Evolutionary conservation across 768 basidiomycete genomes (phyloP), one percentile per base, ranked within the genome.

Genomic region (Naganishia antarctica): DNA sequence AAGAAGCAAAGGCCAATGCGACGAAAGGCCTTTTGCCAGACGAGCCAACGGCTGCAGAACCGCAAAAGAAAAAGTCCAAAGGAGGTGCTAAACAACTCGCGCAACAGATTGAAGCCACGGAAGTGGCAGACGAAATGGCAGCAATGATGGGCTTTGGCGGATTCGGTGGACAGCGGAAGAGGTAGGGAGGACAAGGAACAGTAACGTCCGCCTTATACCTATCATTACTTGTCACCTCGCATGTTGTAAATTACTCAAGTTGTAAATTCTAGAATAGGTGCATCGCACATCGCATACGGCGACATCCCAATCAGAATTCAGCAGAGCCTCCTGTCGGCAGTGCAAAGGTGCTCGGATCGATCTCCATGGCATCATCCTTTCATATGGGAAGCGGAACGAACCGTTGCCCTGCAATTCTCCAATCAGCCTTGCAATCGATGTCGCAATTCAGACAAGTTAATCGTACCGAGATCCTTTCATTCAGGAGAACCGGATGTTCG

Each of bases 61-160:
- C 53, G 21, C 32, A 64, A 58, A 44, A 44, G 25, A 57, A 64
- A 63, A 59, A 67, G 53, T 47, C 29, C 18, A 41, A 50, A 58
- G 44, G 25, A 2, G 29, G 28, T 15, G 37, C 50, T 41, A 25
- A 13, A 23, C 21, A 9, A 18, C 37, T 23, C 8, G 50, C n/a
- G 5, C 29, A 32, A 13, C 23, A n/a, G 40, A 34, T 23, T 25
- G 15, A 31, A 16, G 50, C 31, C 12, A 31, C 28, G 1, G 64
- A 65, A 11, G 58, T 53, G 47, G 53, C 48, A 41, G 51, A 63
- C 46, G 23, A 32, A 16, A 87, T 93, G 85, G 81, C 86, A 63
- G 79, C 80, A 29, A 82, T 90, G 80, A 93, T 94, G 91, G 92
- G 92, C 34, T 96, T 96, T 75, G 86, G 84, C 48, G 90, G 90